A percentile compares a stretch with the other conserved stretches of the same genome.
These are phyloP conservation scores for Podaxis rugospora DNA, from an alignment of 768 basidiomycete species.

Conservation along the genomic window DNA sequence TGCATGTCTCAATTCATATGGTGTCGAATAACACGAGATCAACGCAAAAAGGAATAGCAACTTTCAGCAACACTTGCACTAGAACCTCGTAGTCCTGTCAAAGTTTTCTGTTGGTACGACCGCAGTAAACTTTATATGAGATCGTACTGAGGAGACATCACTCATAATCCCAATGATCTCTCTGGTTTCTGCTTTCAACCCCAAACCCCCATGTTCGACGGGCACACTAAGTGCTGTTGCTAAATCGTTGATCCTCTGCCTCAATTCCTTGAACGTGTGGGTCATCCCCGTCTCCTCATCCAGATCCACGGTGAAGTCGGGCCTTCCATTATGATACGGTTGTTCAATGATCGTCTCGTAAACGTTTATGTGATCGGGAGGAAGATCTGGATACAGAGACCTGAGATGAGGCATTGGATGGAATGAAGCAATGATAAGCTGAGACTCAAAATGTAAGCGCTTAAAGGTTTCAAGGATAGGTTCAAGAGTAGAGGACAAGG, in stretches of 20 bases:
- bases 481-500: too few relatives aligned
- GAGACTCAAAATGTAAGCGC: too few relatives aligned
- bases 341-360: constrained; percentile 51
- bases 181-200: constrained; percentile 36
- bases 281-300: constrained; percentile 47
- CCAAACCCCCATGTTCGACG: constrained; percentile 48
- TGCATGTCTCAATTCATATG: constrained; percentile 31
- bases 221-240: constrained; percentile 51
- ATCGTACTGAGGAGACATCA: constrained; percentile 59
- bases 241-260: constrained; percentile 46
- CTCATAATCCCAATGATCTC: constrained; percentile 68
- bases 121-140: background rate
- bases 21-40: constrained; percentile 31
- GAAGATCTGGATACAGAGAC: constrained; percentile 46
- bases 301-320: constrained; percentile 50
- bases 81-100: constrained; percentile 29
- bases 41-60: constrained; percentile 26
- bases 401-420: constrained; percentile 44
- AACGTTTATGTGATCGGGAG: constrained; percentile 49
- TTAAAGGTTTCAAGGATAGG: too few relatives aligned
- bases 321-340: constrained; percentile 47
- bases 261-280: constrained; percentile 42
- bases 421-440: too few relatives aligned
- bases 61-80: constrained; percentile 24
- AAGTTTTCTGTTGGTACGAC: background rate